Evolutionary conservation across 73 alveolate genomes (phyloP), one percentile per base, ranked within the genome.

Genomic region (Tetrahymena thermophila): DNA sequence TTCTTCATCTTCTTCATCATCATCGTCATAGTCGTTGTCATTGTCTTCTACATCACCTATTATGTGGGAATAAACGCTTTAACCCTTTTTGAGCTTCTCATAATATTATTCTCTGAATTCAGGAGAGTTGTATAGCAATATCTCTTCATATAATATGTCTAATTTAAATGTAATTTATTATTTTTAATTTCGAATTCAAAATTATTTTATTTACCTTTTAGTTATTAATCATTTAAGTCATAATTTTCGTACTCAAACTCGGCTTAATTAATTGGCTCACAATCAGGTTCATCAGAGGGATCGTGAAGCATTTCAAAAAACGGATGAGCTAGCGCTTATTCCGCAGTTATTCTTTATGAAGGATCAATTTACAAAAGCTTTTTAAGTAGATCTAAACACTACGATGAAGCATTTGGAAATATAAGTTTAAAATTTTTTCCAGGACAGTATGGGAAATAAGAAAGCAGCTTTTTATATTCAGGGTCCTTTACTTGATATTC

Each of bases 241-340:
- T 95, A 95, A 84, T 50, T 95, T 93, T 95, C 97, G 55, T 85
- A 95, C 35, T 95, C 97, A 23, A 95, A 95, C 25, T 95, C 97
- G 56, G 71, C 93, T 35, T 85, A 85, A 21, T 94, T 85, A n/a
- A 95, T 94, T 35, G 97, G 97, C 21, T 55, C 31, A 35, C 97
- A 85, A 10, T 84, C 94, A 25, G 97, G 97, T 37, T 95, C 97
- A 95, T 95, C 97, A 89, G 44, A 34, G 35, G 97, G 97, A 55
- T 95, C 94, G 35, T 95, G 97, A 23, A 95, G 85, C 28, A 93
- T 95, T 28, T 85, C 71, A 42, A 97, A 85, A 85, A 58, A 97
- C 21, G 97, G 97, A 93, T 97, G 98, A 35, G 96, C 55, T 10
- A 97, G 85, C 5, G 97, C 97, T 35, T 96, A 96, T 23, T 96